Evolutionary conservation across 2,329 filamentous ascomycete genomes (phyloP).

Genomic region (Thelonectria olida): DNA sequence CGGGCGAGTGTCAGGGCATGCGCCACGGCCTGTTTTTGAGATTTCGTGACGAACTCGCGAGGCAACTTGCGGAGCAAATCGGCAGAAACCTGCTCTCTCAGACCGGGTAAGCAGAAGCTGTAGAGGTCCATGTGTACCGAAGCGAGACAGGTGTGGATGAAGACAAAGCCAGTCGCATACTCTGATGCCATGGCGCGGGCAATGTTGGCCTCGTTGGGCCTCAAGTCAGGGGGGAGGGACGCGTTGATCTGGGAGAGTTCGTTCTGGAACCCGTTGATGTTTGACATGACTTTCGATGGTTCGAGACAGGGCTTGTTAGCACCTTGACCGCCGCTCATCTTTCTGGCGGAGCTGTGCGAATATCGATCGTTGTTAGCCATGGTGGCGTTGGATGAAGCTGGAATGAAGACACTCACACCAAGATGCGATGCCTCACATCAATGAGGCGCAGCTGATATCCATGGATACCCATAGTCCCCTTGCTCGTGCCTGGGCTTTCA

Average conservation of each 20-base stretch:
- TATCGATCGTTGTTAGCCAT: background rate
- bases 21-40: constrained; percentile 51
- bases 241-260: constrained; percentile 49
- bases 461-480: constrained; percentile 43
- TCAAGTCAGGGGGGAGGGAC: constrained; percentile 45
- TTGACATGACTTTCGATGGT: constrained; percentile 49
- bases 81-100: constrained; percentile 43
- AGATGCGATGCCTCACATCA: constrained; percentile 49
- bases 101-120: constrained; percentile 49
- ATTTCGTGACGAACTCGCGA: constrained; percentile 46
- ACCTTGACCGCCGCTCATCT: constrained; percentile 32
- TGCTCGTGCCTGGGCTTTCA: constrained; percentile 39
- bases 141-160: constrained; percentile 49
- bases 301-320: constrained; percentile 38
- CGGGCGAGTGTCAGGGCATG: constrained; percentile 49
- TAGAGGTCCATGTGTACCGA: constrained; percentile 52
- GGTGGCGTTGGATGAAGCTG: background rate
- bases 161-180: constrained; percentile 47
- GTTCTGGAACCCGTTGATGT: constrained; percentile 49
- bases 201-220: constrained; percentile 47
- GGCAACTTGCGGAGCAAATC: constrained; percentile 48
- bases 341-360: constrained; percentile 37
- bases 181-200: constrained; percentile 42
- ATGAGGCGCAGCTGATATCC: constrained; percentile 48
- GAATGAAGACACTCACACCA: constrained; percentile 40